Percentiles rank a stretch among this genome's conserved stretches.
These are phyloP conservation scores for Apophysomyces variabilis DNA, from an alignment of 371 early-diverging fungal species.

Conservation along the genomic window DNA sequence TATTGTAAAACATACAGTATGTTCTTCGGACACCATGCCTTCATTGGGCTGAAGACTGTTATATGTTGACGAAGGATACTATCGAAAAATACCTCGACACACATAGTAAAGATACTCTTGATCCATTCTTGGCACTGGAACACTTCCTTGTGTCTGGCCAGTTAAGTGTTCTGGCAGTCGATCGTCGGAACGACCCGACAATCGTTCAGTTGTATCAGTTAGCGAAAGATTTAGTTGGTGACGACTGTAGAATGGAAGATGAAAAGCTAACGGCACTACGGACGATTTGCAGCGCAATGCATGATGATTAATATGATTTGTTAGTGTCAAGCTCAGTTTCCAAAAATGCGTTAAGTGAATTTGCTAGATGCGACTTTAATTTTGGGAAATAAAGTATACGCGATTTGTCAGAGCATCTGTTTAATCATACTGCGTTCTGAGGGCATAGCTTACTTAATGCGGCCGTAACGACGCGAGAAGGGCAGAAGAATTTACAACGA, in stretches of 20 bases:
- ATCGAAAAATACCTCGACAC: constrained; percentile 3
- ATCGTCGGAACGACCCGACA: constrained; percentile 6
- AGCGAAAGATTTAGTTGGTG: background rate
- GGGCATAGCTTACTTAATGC: too few relatives aligned
- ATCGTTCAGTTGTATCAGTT: constrained; percentile 1
- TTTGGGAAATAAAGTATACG: too few relatives aligned
- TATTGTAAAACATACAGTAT: background rate
- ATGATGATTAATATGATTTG: background rate
- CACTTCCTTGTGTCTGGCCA: background rate
- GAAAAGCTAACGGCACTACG: constrained; percentile 9
- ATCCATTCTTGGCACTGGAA: background rate
- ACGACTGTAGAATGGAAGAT: background rate
- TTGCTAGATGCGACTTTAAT: too few relatives aligned
- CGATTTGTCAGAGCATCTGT: too few relatives aligned
- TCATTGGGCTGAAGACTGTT: constrained; percentile 2
- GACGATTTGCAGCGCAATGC: constrained; percentile 4
- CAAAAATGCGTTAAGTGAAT: too few relatives aligned
- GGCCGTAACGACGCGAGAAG: too few relatives aligned
- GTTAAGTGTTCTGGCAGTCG: constrained; percentile 7
- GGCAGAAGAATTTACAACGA: too few relatives aligned
- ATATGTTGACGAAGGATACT: background rate
- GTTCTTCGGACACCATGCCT: constrained; percentile 5
- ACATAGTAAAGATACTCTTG: background rate
- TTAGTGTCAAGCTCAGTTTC: too few relatives aligned
- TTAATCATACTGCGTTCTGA: too few relatives aligned